Conservation (phyloP, 305 asterid species). For the Fraxinus dipetala region DNA sequence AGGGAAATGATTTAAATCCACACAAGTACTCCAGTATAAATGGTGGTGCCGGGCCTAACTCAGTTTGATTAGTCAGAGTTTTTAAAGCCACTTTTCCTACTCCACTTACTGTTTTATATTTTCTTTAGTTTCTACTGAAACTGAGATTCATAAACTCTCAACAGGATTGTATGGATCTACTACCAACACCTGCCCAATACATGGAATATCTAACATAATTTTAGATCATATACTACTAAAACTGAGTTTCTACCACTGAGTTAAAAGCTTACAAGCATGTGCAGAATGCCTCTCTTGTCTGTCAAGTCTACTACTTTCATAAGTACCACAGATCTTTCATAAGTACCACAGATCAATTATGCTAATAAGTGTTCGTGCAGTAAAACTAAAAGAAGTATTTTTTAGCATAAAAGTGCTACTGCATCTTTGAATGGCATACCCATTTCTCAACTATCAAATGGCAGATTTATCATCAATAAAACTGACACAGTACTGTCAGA, state of each 20-base stretch:
- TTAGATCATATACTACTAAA: not conserved
- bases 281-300: not conserved
- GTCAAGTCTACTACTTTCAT: not conserved
- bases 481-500: not conserved
- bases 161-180: not conserved
- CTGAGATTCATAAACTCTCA: not conserved
- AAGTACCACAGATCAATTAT: not conserved
- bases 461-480: not conserved
- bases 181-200: not conserved
- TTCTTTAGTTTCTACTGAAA: not conserved
- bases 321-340: not conserved
- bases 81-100: not conserved
- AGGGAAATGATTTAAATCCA: not conserved
- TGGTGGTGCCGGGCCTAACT: not conserved
- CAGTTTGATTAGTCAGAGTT: not conserved
- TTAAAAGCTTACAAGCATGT: not conserved
- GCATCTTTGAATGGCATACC: not conserved
- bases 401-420: not conserved
- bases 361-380: not conserved
- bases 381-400: not conserved
- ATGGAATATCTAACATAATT: not conserved
- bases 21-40: not conserved
- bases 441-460: not conserved
- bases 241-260: not conserved
- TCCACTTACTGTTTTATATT: not conserved